Evolutionary conservation across 164 flowering plant species (phyloP).

Genomic region (Kingdonia uniflora): DNA sequence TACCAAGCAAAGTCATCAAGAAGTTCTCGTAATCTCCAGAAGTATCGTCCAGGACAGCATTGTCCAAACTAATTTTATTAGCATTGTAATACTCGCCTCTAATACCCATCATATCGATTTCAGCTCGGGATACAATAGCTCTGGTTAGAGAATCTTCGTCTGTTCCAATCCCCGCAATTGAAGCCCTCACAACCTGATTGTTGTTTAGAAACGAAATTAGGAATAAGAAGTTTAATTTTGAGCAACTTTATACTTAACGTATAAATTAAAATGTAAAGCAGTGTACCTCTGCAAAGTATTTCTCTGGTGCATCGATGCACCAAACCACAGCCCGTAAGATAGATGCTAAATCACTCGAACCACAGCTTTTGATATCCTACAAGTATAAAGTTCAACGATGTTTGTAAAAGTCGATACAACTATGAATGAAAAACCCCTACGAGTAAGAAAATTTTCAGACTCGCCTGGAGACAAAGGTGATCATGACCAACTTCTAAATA

Average conservation of each 20-base stretch:
- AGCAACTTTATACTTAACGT: background rate
- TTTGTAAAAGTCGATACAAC: background rate
- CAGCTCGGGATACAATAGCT: conserved; percentile 66
- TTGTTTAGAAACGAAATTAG: background rate
- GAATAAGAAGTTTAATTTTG: background rate
- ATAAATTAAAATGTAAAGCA: background rate
- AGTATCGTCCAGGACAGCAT: conserved; percentile 60
- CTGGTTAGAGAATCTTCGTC: conserved; percentile 67
- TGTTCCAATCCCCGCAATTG: conserved; percentile 59
- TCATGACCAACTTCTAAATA: too few species aligned
- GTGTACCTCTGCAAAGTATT: conserved; percentile 66
- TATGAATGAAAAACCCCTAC: background rate
- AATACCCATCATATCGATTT: conserved; percentile 52
- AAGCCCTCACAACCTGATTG: conserved; percentile 44
- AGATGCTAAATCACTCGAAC: conserved; percentile 33
- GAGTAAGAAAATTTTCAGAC: background rate
- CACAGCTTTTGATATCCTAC: conserved; percentile 46
- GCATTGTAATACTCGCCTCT: conserved; percentile 33
- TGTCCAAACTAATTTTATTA: conserved; percentile 43
- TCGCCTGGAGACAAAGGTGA: background rate
- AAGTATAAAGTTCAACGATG: background rate
- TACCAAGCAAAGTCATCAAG: conserved; percentile 71
- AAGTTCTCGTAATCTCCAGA: conserved; percentile 68
- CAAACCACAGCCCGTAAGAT: conserved; percentile 30
- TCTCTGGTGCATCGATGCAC: conserved; percentile 65